phyloP scores from a whole-genome alignment of 2,329 filamentous ascomycete genomes.

The Pestalotiopsis sp. region DNA sequence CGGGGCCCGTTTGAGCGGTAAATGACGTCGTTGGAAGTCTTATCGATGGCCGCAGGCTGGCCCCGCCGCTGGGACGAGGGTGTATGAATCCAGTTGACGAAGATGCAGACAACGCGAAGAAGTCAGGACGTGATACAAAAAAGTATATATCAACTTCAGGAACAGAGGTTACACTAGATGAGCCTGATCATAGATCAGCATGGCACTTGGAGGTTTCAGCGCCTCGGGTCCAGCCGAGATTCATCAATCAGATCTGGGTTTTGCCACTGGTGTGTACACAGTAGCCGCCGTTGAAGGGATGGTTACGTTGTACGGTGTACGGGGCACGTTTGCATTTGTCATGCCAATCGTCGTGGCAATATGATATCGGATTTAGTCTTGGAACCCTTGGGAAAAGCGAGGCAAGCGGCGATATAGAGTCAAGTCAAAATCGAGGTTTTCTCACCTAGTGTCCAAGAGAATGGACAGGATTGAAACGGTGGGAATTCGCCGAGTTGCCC shows the following conservation, averaged over 20 bases:
- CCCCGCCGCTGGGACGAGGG: not conserved
- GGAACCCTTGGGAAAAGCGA: not conserved
- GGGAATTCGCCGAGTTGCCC: not conserved
- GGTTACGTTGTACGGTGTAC: too few relatives aligned
- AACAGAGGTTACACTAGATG: not conserved
- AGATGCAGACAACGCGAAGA: not conserved
- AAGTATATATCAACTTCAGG: not conserved
- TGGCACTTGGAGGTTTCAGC: not conserved
- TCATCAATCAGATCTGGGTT: not conserved
- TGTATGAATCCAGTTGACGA: not conserved
- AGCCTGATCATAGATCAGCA: constrained; percentile 1
- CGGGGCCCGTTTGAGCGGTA: not conserved
- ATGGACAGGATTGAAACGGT: not conserved
- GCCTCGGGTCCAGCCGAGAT: constrained; percentile 1
- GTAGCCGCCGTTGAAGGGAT: not conserved
- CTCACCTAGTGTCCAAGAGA: not conserved
- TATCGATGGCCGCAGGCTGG: not conserved
- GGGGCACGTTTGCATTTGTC: not conserved
- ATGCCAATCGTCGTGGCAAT: not conserved
- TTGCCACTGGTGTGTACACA: not conserved
- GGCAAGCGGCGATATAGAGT: not conserved
- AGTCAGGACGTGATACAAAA: not conserved
- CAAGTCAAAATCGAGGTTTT: not conserved
- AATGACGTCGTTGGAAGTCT: not conserved
- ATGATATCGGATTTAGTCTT: not conserved